Percentiles rank a stretch among this genome's conserved stretches.
These are phyloP conservation scores for Ochromonadaceae sp. DNA, from an alignment of 352 stramenopile genomes.

Conservation along the genomic window DNA sequence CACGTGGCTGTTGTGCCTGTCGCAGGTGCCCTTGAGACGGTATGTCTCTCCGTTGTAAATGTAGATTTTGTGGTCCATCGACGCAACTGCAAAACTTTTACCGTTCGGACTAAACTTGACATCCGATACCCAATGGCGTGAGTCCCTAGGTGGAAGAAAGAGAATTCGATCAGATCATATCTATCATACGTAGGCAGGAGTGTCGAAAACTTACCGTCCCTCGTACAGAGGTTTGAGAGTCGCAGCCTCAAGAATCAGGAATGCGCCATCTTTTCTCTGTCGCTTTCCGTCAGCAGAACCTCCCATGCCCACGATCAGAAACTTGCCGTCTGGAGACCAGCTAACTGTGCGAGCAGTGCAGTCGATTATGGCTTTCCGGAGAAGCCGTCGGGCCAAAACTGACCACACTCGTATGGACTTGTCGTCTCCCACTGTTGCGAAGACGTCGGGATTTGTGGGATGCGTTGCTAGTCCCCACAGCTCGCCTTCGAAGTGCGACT, in stretches of 20 bases:
- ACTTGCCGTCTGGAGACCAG: slow-evolving; percentile 47
- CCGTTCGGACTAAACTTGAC: slow-evolving; percentile 65
- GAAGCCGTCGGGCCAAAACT: slow-evolving; percentile 25
- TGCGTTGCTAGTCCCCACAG: slow-evolving; percentile 53
- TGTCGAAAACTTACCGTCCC: no score
- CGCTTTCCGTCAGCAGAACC: slow-evolving; percentile 25
- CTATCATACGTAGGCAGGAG: no score
- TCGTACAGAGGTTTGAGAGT: slow-evolving; percentile 52
- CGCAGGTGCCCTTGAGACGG: background rate
- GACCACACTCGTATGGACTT: slow-evolving; percentile 58
- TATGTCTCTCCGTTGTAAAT: slow-evolving; percentile 45
- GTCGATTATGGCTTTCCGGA: slow-evolving; percentile 14
- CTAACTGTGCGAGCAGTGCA: slow-evolving; percentile 7
- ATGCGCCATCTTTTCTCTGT: slow-evolving; percentile 29
- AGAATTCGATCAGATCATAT: no score
- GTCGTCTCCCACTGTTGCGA: slow-evolving; percentile 56
- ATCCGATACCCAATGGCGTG: slow-evolving; percentile 55
- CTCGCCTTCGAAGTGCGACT: slow-evolving; percentile 53
- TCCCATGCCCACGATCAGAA: slow-evolving; percentile 29
- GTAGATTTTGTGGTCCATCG: slow-evolving; percentile 63
- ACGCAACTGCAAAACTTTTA: slow-evolving; percentile 55
- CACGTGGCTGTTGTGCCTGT: slow-evolving; percentile 33
- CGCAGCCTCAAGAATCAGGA: slow-evolving; percentile 30
- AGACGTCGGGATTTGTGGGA: slow-evolving; percentile 38
- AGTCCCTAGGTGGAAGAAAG: no score